Evolutionary conservation across 768 basidiomycete genomes (phyloP).

Genomic region (Holtermannia corniformis): DNA sequence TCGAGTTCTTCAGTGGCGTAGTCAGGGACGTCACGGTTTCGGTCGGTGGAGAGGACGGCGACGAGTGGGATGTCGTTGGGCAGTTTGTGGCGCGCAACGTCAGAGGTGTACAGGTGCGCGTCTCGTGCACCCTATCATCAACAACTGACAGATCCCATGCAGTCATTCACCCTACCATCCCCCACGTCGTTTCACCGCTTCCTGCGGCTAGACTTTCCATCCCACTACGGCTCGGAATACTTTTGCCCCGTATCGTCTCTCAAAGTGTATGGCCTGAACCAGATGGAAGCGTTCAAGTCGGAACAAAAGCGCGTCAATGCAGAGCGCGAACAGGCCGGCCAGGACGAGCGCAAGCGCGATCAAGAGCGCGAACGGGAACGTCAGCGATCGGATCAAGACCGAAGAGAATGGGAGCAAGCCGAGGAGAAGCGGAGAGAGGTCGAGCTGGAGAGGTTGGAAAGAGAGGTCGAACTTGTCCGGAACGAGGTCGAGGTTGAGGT

Average conservation of each 20-base stretch:
- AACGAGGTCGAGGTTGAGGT: conserved; percentile 1
- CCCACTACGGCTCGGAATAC: conserved; percentile 88
- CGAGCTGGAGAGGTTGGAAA: conserved; percentile 6
- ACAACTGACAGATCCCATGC: background rate
- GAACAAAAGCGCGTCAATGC: conserved; percentile 28
- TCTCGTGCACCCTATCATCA: background rate
- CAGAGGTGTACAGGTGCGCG: conserved; percentile 74
- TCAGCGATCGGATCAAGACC: background rate
- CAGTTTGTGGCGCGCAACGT: conserved; percentile 74
- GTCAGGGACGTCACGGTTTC: conserved; percentile 85
- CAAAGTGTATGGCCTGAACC: conserved; percentile 88
- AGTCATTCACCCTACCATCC: conserved; percentile 34
- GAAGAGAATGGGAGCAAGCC: conserved; percentile 8
- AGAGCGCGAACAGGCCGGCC: conserved; percentile 6
- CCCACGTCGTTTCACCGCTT: conserved; percentile 69
- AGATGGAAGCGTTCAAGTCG: conserved; percentile 94
- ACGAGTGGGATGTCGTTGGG: conserved; percentile 65
- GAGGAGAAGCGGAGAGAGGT: conserved; percentile 9
- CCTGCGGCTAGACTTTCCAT: conserved; percentile 85
- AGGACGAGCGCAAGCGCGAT: conserved; percentile 1
- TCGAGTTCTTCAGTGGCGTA: conserved; percentile 94
- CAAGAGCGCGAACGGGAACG: conserved; percentile 11
- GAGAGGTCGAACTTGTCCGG: conserved; percentile 3
- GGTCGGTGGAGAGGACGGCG: conserved; percentile 46
- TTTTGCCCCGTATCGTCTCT: conserved; percentile 91